Conservation (phyloP, 225 moss, liverwort and hornwort genomes). For the Marchantia polymorpha region DNA sequence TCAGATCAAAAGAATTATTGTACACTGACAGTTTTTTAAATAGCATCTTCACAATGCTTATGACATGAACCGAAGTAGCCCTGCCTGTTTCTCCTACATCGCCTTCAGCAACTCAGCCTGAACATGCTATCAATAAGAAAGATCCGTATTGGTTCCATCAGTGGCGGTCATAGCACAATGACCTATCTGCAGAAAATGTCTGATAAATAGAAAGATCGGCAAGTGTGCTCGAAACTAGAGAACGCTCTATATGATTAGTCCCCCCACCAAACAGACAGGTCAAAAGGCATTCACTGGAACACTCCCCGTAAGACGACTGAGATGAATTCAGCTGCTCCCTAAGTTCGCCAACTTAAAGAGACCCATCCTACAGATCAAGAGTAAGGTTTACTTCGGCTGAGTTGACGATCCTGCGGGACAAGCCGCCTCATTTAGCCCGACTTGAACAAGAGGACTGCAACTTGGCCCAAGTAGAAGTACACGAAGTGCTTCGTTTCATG, state of each 20-base stretch:
- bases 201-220: slow-evolving; percentile 19
- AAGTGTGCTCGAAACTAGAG: slow-evolving; percentile 20
- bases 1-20: slow-evolving; percentile 26
- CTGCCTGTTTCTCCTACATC: slow-evolving; percentile 9
- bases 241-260: neutral
- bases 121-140: slow-evolving; percentile 19
- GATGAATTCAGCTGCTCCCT: slow-evolving; percentile 12
- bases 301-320: slow-evolving; percentile 15
- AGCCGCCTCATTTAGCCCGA: slow-evolving; percentile 37
- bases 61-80: slow-evolving; percentile 7
- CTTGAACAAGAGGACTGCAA: slow-evolving; percentile 93
- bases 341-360: slow-evolving; percentile 5
- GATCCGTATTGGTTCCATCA: slow-evolving; percentile 14
- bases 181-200: slow-evolving; percentile 22
- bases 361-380: slow-evolving; percentile 21
- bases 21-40: slow-evolving; percentile 23
- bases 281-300: slow-evolving; percentile 2
- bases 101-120: slow-evolving; percentile 25
- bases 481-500: slow-evolving; percentile 98
- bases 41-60: slow-evolving; percentile 20
- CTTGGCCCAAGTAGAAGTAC: slow-evolving; percentile 97
- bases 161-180: slow-evolving; percentile 13
- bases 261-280: slow-evolving; percentile 9
- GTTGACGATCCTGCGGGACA: slow-evolving; percentile 10
- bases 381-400: slow-evolving; percentile 13